Percentiles rank a stretch among this genome's conserved stretches.
phyloP scores from a whole-genome alignment of 148 eudicot species.

The Rhododendron williamsianum region DNA sequence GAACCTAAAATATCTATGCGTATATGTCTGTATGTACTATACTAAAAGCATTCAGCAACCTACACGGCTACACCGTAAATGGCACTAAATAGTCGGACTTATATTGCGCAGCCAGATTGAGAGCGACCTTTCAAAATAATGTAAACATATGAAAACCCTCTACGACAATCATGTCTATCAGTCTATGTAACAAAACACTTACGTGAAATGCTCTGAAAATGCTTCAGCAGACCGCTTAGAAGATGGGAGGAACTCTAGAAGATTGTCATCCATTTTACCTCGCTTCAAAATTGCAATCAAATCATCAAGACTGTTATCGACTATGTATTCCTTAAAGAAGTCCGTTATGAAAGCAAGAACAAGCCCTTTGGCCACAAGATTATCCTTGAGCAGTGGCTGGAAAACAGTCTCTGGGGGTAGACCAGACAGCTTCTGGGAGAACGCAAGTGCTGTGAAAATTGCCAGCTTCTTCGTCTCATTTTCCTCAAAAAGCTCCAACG shows the following conservation, averaged over 20 bases:
- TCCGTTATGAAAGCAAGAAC: constrained; percentile 87
- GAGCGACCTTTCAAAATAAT: not conserved
- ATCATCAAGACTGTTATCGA: constrained; percentile 94
- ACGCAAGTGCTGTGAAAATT: constrained; percentile 95
- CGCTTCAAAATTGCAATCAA: constrained; percentile 81
- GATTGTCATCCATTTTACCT: constrained; percentile 84
- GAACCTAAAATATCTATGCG: not conserved
- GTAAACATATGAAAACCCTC: not conserved
- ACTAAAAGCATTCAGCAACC: not conserved
- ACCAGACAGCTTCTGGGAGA: constrained; percentile 97
- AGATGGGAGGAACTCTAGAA: constrained; percentile 84
- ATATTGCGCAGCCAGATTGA: not conserved
- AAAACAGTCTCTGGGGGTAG: constrained; percentile 94
- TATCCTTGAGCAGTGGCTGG: constrained; percentile 96
- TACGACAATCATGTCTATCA: not conserved
- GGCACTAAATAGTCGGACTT: not conserved
- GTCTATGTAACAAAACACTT: constrained; percentile 19
- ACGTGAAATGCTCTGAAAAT: constrained; percentile 95
- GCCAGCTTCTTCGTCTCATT: constrained; percentile 91
- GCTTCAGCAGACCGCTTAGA: constrained; percentile 81
- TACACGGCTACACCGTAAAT: not conserved
- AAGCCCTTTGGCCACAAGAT: constrained; percentile 94
- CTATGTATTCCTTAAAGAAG: constrained; percentile 89
- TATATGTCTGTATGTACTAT: not conserved
- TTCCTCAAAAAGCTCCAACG: constrained; percentile 92